phyloP scores from a whole-genome alignment of 495 filamentous ascomycete genomes.

The Neurospora tetrasperma region DNA sequence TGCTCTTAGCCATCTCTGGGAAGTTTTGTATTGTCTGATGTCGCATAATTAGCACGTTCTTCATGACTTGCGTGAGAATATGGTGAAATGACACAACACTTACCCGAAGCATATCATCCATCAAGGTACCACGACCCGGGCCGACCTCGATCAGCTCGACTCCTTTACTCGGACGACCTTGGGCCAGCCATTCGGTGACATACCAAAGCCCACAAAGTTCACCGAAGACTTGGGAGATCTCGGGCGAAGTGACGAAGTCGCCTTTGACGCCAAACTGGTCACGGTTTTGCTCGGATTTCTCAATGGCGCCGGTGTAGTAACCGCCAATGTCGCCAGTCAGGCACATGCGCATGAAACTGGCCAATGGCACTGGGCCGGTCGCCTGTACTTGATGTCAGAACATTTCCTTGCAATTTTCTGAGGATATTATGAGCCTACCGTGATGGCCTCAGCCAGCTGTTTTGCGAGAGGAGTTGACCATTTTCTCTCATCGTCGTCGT shows the following conservation, averaged over 20 bases:
- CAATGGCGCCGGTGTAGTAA: slow-evolving; percentile 74
- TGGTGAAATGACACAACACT: slow-evolving; percentile 12
- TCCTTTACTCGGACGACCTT: slow-evolving; percentile 58
- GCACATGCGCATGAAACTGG: slow-evolving; percentile 96
- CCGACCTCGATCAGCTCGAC: slow-evolving; percentile 89
- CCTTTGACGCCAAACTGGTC: slow-evolving; percentile 86
- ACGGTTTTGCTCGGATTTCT: slow-evolving; percentile 31
- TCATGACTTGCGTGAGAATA: neutral
- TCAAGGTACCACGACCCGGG: slow-evolving; percentile 87
- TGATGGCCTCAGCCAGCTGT: slow-evolving; percentile 71
- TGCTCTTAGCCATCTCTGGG: slow-evolving; percentile 59
- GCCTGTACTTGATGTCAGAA: slow-evolving; percentile 29
- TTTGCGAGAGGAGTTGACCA: slow-evolving; percentile 92
- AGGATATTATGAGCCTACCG: slow-evolving; percentile 36
- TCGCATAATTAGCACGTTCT: neutral
- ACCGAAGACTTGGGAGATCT: slow-evolving; percentile 95
- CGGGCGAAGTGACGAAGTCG: slow-evolving; percentile 93
- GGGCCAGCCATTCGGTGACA: slow-evolving; percentile 89
- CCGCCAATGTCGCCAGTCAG: slow-evolving; percentile 83
- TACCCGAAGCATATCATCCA: slow-evolving; percentile 93
- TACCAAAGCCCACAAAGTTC: slow-evolving; percentile 92
- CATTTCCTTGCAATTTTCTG: neutral
- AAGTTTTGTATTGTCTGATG: slow-evolving; percentile 73
- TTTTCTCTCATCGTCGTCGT: slow-evolving; percentile 31
- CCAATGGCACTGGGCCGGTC: slow-evolving; percentile 85